phyloP scores from a whole-genome alignment of 2,329 filamentous ascomycete species.

The Calonectria hongkongensis region DNA sequence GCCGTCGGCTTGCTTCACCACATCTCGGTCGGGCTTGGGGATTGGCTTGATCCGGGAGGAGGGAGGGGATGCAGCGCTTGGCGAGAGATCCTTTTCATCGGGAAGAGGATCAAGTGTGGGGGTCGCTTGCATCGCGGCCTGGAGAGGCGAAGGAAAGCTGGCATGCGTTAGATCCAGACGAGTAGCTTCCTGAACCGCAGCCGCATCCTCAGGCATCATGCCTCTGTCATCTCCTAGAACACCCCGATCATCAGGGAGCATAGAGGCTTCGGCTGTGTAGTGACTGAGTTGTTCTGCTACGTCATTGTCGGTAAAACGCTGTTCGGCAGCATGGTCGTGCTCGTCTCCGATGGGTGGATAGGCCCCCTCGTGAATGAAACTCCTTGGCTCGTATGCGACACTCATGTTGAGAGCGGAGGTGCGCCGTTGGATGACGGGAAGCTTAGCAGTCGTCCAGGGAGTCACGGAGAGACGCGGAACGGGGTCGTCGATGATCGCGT shows the following conservation, averaged over 20 bases:
- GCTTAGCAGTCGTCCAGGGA: slow-evolving; percentile 41
- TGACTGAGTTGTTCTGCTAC: slow-evolving; percentile 65
- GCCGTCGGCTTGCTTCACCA: slow-evolving; percentile 80
- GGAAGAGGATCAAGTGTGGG: slow-evolving; percentile 58
- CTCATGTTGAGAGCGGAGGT: slow-evolving; percentile 63
- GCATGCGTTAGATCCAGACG: slow-evolving; percentile 62
- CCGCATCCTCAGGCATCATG: slow-evolving; percentile 63
- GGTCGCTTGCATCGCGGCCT: slow-evolving; percentile 56
- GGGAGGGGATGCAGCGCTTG: slow-evolving; percentile 57
- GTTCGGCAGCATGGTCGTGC: slow-evolving; percentile 63
- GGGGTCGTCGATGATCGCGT: slow-evolving; percentile 41
- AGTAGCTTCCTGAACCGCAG: slow-evolving; percentile 61
- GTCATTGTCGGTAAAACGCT: slow-evolving; percentile 66
- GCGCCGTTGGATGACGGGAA: slow-evolving; percentile 35
- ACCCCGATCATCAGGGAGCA: slow-evolving; percentile 62
- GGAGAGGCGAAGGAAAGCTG: slow-evolving; percentile 60
- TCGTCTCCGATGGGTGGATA: slow-evolving; percentile 69
- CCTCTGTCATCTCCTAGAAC: slow-evolving; percentile 60
- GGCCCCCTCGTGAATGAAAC: slow-evolving; percentile 68
- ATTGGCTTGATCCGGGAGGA: slow-evolving; percentile 70
- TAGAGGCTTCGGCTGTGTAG: slow-evolving; percentile 63
- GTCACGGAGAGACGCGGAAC: slow-evolving; percentile 39
- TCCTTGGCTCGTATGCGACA: slow-evolving; percentile 71
- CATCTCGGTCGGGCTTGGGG: slow-evolving; percentile 75
- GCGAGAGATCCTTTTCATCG: slow-evolving; percentile 61